phyloP scores from a whole-genome alignment of 306 rosid species.

The Acacia melanoxylon region DNA sequence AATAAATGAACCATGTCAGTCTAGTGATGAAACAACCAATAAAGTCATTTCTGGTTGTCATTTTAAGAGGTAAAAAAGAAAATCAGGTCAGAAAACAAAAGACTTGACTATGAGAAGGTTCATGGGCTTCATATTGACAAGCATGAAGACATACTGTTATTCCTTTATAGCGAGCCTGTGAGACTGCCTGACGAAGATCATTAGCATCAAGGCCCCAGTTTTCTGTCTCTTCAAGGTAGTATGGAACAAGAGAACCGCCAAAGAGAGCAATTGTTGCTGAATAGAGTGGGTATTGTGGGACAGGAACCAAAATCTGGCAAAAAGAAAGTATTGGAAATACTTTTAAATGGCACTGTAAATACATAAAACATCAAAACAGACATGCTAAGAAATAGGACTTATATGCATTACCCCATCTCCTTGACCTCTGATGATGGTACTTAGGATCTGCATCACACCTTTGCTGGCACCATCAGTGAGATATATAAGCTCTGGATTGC shows the following conservation, averaged over 20 bases:
- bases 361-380: slow-evolving; percentile 14
- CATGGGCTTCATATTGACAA: slow-evolving; percentile 14
- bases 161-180: slow-evolving; percentile 80
- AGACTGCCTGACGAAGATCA: slow-evolving; percentile 70
- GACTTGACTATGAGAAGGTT: slow-evolving; percentile 22
- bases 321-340: slow-evolving; percentile 25
- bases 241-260: slow-evolving; percentile 96
- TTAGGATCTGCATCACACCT: slow-evolving; percentile 96
- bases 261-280: slow-evolving; percentile 84
- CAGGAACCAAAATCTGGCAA: slow-evolving; percentile 93
- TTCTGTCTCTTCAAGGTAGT: slow-evolving; percentile 96
- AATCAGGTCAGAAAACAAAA: slow-evolving; percentile 8
- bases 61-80: slow-evolving; percentile 14
- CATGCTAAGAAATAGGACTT: background rate
- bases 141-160: slow-evolving; percentile 57
- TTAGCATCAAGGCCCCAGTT: slow-evolving; percentile 95
- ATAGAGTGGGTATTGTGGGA: slow-evolving; percentile 98
- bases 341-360: slow-evolving; percentile 24
- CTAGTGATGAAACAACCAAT: slow-evolving; percentile 7
- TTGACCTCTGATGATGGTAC: slow-evolving; percentile 75
- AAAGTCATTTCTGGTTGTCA: slow-evolving; percentile 24
- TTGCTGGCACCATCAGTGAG: slow-evolving; percentile 99
- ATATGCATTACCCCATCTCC: slow-evolving; percentile 84
- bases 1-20: slow-evolving; percentile 7
- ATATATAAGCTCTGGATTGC: slow-evolving; percentile 91